Conservation (phyloP, 768 basidiomycete genomes). For the Tricholoma flavovirens region DNA sequence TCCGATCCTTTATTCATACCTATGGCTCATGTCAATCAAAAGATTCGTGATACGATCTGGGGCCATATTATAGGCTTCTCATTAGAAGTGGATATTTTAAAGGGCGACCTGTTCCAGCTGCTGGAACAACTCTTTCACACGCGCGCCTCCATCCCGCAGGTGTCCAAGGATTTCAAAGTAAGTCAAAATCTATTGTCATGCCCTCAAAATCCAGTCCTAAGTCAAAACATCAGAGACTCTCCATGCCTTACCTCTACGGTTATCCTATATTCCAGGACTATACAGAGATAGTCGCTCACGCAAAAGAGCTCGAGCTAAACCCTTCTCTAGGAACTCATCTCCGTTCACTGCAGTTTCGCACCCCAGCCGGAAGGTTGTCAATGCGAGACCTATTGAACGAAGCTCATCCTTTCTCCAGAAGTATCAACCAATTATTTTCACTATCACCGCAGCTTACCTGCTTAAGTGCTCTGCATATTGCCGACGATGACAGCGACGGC, state of each 20-base stretch:
- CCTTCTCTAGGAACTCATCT: background rate
- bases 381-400: too few species aligned
- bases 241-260: background rate
- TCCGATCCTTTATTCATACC: background rate
- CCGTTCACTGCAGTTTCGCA: background rate
- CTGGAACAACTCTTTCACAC: background rate
- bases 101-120: background rate
- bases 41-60: background rate
- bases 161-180: background rate
- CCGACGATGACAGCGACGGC: background rate
- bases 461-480: background rate
- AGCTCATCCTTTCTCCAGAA: background rate
- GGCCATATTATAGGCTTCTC: background rate
- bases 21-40: background rate
- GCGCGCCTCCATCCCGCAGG: background rate
- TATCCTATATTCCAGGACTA: background rate
- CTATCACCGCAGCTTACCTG: background rate
- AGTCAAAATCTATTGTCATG: background rate
- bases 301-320: background rate
- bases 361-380: too few species aligned
- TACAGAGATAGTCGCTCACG: background rate
- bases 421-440: background rate
- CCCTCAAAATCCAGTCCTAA: background rate
- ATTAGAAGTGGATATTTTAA: background rate
- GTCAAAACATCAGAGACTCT: background rate